Conservation (phyloP, 352 stramenopile species). For the Blastocystis sp. region DNA sequence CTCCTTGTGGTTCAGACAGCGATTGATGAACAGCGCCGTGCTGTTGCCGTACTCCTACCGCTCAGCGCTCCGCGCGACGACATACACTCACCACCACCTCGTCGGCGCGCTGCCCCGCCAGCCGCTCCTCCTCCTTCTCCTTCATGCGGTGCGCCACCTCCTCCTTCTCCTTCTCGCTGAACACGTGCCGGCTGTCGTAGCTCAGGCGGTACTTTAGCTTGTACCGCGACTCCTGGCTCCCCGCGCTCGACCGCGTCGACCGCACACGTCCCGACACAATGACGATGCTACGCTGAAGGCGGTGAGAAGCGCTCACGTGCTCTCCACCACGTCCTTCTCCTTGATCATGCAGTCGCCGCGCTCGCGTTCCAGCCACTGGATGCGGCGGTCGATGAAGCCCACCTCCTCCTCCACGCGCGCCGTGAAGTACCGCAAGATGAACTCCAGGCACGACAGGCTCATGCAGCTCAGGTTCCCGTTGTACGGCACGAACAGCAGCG, state of each 20-base stretch:
- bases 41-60: constrained; percentile 46
- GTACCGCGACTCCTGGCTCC: constrained; percentile 4
- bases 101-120: constrained; percentile 1
- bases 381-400: constrained; percentile 6
- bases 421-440: constrained; percentile 41
- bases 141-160: not conserved
- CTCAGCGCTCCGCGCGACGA: not conserved
- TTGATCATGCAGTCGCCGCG: constrained; percentile 30
- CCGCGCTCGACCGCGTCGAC: not conserved
- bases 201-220: constrained; percentile 39
- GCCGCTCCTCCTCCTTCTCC: not conserved
- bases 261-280: constrained; percentile 41
- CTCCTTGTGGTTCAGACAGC: constrained; percentile 14
- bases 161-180: constrained; percentile 62
- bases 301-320: not conserved
- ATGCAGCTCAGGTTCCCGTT: constrained; percentile 16
- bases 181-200: constrained; percentile 42
- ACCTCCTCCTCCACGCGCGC: not conserved
- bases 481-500: constrained; percentile 52
- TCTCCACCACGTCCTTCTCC: constrained; percentile 10
- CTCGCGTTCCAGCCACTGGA: constrained; percentile 18
- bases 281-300: constrained; percentile 5
- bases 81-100: constrained; percentile 47
- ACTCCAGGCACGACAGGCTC: not conserved
- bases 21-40: constrained; percentile 29